Evolutionary conservation across 1,139 yeast genomes (phyloP), one percentile per base, ranked within the genome.

Genomic region (Suhomyces ambrosiae): DNA sequence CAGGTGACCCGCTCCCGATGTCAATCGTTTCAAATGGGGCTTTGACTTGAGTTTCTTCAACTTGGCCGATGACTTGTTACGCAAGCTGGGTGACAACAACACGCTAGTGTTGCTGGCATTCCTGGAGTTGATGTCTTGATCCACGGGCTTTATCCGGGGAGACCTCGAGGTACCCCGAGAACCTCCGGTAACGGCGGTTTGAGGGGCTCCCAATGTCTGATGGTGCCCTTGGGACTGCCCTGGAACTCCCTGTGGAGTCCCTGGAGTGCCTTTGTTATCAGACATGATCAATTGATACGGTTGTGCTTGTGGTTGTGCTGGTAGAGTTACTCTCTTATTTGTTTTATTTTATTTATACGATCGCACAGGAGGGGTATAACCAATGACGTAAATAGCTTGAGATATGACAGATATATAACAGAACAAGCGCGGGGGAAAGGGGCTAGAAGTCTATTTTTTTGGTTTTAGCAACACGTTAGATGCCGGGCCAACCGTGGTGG

Each of bases 1-100:
- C 30, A 54, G 46, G 23, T 54, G 63, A 2, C 56, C 15, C 5
- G 14, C 48, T 15, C 41, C 37, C 17, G 54, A 47, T 5, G 42
- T 32, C 18, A 47, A 23, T n/a, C 68, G 45, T 33, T 58, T 61
- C 29, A 64, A 52, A 23, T 46, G 56, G 9, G 57, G 58, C 32
- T 50, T 51, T 32, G 56, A 50, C 41, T 52, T 54, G 41, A 38
- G 41, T 32, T 49, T 58, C 40, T 50, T 52, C 30, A 53, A 29
- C 27, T 45, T 45, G 29, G 38, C 37, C 14, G 41, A 27, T 11
- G 45, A 33, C 17, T 40, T 32, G 23, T 44, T 26, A 8, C 47
- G 41, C 16, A 47, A 30, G 6, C 31, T 33, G 8, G 53, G 49
- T 11, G 50, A 42, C 15, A 42, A 38, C 15, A 41, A 29, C 17